A percentile compares a stretch with the other conserved stretches of the same genome.
phyloP scores from a whole-genome alignment of 441 rosid species.

The Gossypium gossypioides region DNA sequence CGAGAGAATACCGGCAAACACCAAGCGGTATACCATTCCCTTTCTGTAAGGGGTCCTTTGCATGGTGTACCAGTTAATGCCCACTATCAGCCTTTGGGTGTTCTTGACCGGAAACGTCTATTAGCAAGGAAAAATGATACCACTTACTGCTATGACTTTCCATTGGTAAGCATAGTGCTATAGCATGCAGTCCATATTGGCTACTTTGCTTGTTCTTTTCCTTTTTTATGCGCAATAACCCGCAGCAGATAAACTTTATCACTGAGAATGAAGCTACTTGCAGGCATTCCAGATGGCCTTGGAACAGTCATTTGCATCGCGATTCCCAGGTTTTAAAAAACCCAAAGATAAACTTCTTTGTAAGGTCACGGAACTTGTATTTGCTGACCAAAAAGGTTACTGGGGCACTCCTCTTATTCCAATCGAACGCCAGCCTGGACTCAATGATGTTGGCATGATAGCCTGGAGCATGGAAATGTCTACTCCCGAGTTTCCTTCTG shows the following conservation, averaged over 20 bases:
- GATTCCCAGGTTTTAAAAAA: conserved; percentile 36
- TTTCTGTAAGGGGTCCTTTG: conserved; percentile 53
- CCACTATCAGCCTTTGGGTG: conserved; percentile 65
- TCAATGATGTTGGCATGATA: conserved; percentile 92
- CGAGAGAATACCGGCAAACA: conserved; percentile 52
- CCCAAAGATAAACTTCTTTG: conserved; percentile 42
- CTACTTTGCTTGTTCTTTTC: background rate
- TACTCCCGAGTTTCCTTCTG: conserved; percentile 92
- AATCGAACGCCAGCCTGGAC: conserved; percentile 60
- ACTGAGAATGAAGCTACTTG: conserved; percentile 20
- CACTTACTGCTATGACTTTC: conserved; percentile 97
- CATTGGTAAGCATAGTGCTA: conserved; percentile 51
- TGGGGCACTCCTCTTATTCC: conserved; percentile 67
- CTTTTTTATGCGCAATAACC: background rate
- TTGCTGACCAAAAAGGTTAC: conserved; percentile 53
- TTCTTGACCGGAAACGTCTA: conserved; percentile 76
- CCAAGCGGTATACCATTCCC: conserved; percentile 56
- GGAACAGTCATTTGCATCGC: conserved; percentile 67
- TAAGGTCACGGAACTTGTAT: conserved; percentile 70
- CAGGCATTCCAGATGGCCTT: conserved; percentile 91
- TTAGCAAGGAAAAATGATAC: conserved; percentile 74
- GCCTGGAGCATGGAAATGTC: conserved; percentile 92
- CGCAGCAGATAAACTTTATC: conserved; percentile 12
- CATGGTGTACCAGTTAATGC: conserved; percentile 55
- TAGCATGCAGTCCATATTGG: conserved; percentile 4